Evolutionary conservation across 352 stramenopile genomes (phyloP), one percentile per base, ranked within the genome.

Genomic region (Elongisporangium undulatum): DNA sequence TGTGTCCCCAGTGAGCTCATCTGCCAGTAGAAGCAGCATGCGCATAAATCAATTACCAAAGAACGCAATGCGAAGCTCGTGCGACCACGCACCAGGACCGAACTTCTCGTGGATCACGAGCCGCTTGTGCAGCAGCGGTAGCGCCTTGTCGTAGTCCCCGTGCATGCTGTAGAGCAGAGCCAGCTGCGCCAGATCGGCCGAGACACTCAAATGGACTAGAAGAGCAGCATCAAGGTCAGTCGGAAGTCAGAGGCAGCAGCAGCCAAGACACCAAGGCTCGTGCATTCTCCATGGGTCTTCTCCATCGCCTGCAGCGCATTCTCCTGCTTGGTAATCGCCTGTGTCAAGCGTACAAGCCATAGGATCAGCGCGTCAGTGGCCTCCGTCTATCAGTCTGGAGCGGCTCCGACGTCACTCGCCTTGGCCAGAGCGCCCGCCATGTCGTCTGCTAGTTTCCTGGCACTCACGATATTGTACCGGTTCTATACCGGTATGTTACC

Each of bases 61-160:
- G 45, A 58, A 24, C 23, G 34, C 41, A 26, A 41, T 21, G 17
- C 53, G 45, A n/a, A 20, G 29, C 16, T 24, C 24, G 21, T 16
- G 13, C 22, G 17, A 1, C n/a, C 45, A 59, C 56, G 61, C 59
- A 90, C 80, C 76, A 8, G 80, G 78, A 0, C 82, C 82, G 59
- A 79, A 85, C 61, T 92, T 92, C 56, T 92, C 82, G 62, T 92
- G 82, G 68, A 92, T 92, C 26, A 92, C 82, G n/a, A 92, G 77
- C 2, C 81, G 79, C 61, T 75, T 77, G 61, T 92, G 82, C 51
- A 92, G 73, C 61, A 90, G 69, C 22, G 74, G 71, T 24, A 92
- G 74, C 53, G 82, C 80, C 61, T 87, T 76, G 45, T 85, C 78
- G 64, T 83, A 70, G 34, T 79, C 76, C 39, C 82, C 77, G 49